Conservation (phyloP, 2,329 filamentous ascomycete genomes). For the Penicillium palitans region DNA sequence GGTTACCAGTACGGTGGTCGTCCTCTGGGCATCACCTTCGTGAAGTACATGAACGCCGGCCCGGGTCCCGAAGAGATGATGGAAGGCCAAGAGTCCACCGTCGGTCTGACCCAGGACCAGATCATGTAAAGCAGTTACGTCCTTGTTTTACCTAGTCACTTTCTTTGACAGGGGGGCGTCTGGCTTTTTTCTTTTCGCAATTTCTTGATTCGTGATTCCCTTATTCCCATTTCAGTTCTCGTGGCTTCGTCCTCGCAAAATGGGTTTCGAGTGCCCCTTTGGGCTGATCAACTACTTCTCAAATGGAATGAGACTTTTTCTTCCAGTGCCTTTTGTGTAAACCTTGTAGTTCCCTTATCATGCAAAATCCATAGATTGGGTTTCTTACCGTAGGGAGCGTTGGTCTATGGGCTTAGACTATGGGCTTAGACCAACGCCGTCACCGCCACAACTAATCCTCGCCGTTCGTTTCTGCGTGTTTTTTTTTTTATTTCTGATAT, state of each 20-base stretch:
- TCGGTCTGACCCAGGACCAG: conserved; percentile 89
- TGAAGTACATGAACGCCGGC: conserved; percentile 80
- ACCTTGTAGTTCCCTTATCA: background rate
- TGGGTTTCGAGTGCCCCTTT: conserved; percentile 11
- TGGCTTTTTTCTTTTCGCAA: conserved; percentile 9
- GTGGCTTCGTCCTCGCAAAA: conserved; percentile 5
- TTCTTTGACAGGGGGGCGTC: conserved; percentile 9
- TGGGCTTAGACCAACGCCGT: background rate
- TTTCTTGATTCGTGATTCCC: conserved; percentile 24
- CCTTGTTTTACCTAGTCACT: conserved; percentile 9
- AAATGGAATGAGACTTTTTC: conserved; percentile 1
- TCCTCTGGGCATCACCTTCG: conserved; percentile 87
- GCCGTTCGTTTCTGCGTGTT: background rate
- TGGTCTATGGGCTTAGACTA: background rate
- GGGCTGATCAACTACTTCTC: conserved; percentile 8
- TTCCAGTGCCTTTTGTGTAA: background rate
- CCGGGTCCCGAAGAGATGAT: conserved; percentile 69
- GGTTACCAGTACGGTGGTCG: conserved; percentile 96
- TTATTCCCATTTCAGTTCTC: conserved; percentile 22
- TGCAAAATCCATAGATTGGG: background rate
- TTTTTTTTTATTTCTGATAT: background rate
- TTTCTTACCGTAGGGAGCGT: background rate
- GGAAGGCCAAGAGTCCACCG: conserved; percentile 72
- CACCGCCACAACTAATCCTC: no score
- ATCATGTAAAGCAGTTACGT: conserved; percentile 69